A percentile compares a stretch with the other conserved stretches of the same genome.
These are phyloP conservation scores for Kondoa subrosea DNA, from an alignment of 768 basidiomycete genomes.

Conservation along the genomic window DNA sequence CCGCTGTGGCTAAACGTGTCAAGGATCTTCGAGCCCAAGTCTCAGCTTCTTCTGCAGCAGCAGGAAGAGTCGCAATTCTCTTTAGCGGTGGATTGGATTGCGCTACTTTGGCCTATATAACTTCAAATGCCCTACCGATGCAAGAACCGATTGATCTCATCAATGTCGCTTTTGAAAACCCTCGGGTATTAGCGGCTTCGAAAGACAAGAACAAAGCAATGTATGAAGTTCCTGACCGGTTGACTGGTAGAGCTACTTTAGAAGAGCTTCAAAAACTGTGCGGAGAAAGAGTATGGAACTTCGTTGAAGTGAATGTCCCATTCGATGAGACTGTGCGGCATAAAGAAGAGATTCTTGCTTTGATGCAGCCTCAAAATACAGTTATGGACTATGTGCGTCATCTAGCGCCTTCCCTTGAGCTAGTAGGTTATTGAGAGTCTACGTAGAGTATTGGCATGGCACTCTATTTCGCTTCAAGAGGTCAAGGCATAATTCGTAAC, in stretches of 20 bases:
- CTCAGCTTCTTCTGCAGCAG: slow-evolving; percentile 15
- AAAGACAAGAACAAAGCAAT: slow-evolving; percentile 39
- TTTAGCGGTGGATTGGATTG: slow-evolving; percentile 97
- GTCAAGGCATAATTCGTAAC: slow-evolving; percentile 40
- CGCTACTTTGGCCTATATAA: slow-evolving; percentile 61
- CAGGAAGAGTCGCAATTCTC: slow-evolving; percentile 52
- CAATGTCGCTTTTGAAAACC: slow-evolving; percentile 48
- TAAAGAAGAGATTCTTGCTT: slow-evolving; percentile 51
- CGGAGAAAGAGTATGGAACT: slow-evolving; percentile 71
- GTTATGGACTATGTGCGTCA: slow-evolving; percentile 73
- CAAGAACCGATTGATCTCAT: slow-evolving; percentile 21
- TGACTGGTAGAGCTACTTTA: slow-evolving; percentile 59
- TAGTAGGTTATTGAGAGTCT: too few species aligned
- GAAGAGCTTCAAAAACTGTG: slow-evolving; percentile 61
- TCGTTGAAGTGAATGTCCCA: slow-evolving; percentile 74
- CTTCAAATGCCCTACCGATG: slow-evolving; percentile 42
- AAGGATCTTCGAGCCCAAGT: slow-evolving; percentile 10
- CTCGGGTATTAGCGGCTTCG: slow-evolving; percentile 46
- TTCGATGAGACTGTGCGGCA: slow-evolving; percentile 42
- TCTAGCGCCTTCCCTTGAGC: neutral
- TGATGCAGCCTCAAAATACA: slow-evolving; percentile 63
- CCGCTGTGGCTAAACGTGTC: slow-evolving; percentile 21
- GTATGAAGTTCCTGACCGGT: slow-evolving; percentile 76
- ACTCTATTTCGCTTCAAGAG: slow-evolving; percentile 79
- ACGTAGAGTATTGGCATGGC: slow-evolving; percentile 77